Base-by-base conservation (phyloP, 352 stramenopile species). In the Hyaloperonospora brassicae region DNA sequence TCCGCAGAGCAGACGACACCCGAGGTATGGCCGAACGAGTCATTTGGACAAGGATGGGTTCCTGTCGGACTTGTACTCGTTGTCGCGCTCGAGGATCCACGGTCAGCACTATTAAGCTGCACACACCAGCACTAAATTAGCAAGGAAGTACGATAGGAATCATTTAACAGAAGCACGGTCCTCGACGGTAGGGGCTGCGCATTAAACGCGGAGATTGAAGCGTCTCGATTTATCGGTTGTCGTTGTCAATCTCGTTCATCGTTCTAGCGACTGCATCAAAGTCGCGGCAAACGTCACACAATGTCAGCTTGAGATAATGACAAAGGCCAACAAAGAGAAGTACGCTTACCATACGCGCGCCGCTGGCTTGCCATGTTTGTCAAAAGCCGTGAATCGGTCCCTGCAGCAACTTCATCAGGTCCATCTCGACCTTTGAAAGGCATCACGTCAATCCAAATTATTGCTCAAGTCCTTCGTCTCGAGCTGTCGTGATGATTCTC, bases 1-100 rank as follows among this genome's bases (percentile, higher is more conserved):
- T 46, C 40, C 39, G 45, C 56, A 57, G 42, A 59, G 24, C n/a
- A 35, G 55, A 41, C 55, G 64, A 61, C 48, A 52, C n/a, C 68
- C 61, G 0, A 56, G 57, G 2, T 76, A 66, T 44, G 57, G 66
- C 24, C 67, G 67, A 22, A 62, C 55, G 5, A 73, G 68, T 40
- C 67, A 64, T 25, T n/a, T 43, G n/a, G 61, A 76, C 50, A 76
- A 73, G 57, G 54, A 67, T 25, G 61, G 61, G 1, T 76, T 76
- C 42, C 61, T 76, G 2, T 73, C 64, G 49, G 68, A 76, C 22
- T 46, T 76, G 36, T 76, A 76, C 42, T 73, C 64, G 43, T 25
- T 73, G 48, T 71, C 64, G 14, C 52, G 55, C 45, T 71, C 68
- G 23, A 63, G 57, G 40, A 53, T 69, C 44, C 68, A 61, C 35